phyloP scores from a whole-genome alignment of 2,329 filamentous ascomycete genomes.

The Diaporthe longicolla region DNA sequence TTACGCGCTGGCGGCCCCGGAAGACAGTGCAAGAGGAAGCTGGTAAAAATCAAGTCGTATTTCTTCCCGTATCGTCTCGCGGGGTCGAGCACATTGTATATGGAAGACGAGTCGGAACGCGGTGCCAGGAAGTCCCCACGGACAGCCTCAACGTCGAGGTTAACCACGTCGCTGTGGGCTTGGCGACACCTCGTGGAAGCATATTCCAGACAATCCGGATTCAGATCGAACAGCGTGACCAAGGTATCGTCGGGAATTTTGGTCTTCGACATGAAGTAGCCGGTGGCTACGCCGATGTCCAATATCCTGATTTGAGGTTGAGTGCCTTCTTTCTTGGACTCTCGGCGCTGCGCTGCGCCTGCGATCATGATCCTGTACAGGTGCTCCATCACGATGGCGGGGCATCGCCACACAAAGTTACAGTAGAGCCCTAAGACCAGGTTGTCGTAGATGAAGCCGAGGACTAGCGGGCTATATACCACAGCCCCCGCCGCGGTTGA shows the following conservation, averaged over 20 bases:
- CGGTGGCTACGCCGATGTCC: conserved; percentile 13
- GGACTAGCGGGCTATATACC: conserved; percentile 1
- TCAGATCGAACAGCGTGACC: conserved; percentile 6
- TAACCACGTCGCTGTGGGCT: conserved; percentile 1
- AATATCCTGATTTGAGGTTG: conserved; percentile 10
- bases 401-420: conserved; percentile 8
- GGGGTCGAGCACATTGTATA: background rate
- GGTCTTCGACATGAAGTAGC: background rate
- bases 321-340: background rate
- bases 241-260: background rate
- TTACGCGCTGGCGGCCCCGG: background rate
- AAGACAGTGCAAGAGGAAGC: conserved; percentile 10
- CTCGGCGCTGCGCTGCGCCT: background rate
- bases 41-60: conserved; percentile 4
- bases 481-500: conserved; percentile 5
- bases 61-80: background rate
- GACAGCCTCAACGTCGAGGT: conserved; percentile 4
- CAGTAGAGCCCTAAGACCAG: conserved; percentile 10
- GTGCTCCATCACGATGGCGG: conserved; percentile 8
- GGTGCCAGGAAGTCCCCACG: conserved; percentile 2
- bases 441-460: conserved; percentile 1
- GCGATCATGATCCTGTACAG: conserved; percentile 7
- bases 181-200: conserved; percentile 20
- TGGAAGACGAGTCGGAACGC: background rate
- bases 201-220: conserved; percentile 1